Evolutionary conservation across 495 filamentous ascomycete genomes (phyloP), one percentile per base, ranked within the genome.

Genomic region (Penicillium tannophilum): DNA sequence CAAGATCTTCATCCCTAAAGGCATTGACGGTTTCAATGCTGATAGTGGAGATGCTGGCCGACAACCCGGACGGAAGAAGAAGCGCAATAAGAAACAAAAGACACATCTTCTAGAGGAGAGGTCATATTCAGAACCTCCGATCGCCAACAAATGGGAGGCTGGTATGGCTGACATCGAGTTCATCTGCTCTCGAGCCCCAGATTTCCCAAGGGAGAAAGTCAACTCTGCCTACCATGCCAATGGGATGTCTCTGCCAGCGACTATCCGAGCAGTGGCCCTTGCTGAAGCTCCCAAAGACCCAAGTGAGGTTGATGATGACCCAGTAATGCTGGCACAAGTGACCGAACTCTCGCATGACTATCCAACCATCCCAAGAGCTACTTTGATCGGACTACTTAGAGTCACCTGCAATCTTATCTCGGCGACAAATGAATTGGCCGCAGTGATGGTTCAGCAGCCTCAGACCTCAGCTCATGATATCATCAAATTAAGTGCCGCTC

Each of bases 11-110:
- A 68, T 84, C 12, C 82, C 82, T 2, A 91, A 88, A 67, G 90
- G 93, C 2, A 75, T 97, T 11, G 91, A 97, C 56, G 92, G 84
- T 0, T 97, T 97, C 64, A 33, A 45, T 10, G 76, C 75, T 6
- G 64, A 78, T 8, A 69, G 63, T 8, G 60, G 63, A 0, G 67
- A 6, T 36, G 45, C 58, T 54, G 70, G 60, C 31, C 66, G 67
- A 33, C 80, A 66, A 59, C 74, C 77, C 74, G 54, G 74, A 59
- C 49, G 86, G 77, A 72, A 82, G 72, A 68, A 71, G 43, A 72
- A 71, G 24, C 56, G 52, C 9, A 72, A 71, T 33, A 64, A 63
- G 24, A 64, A 64, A 0, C 48, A 61, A 10, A 62, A 70, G 14
- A n/a, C 56, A 6, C 28, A 54, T 2, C 60, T 59, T 28, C 54